Conservation (phyloP, 805 yeast species). For the Metschnikowia lochheadii region DNA sequence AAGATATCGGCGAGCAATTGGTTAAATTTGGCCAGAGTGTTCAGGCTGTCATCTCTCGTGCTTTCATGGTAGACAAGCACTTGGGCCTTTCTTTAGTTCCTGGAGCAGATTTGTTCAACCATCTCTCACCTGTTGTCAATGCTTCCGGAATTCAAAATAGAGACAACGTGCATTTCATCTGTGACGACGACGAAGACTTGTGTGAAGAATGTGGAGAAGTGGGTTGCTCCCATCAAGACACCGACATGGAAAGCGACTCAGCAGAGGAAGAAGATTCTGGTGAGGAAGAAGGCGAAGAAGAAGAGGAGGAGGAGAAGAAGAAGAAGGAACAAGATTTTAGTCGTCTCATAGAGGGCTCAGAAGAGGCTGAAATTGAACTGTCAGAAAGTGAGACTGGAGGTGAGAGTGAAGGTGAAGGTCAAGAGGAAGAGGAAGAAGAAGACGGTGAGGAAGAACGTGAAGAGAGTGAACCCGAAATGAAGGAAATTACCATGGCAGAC, state of each 20-base stretch:
- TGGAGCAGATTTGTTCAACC: conserved; percentile 88
- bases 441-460: conserved; percentile 4
- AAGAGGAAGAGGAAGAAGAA: conserved; percentile 23
- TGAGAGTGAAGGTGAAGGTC: conserved; percentile 13
- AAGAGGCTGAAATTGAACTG: conserved; percentile 10
- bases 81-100: conserved; percentile 81
- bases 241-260: conserved; percentile 11
- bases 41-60: conserved; percentile 67
- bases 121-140: conserved; percentile 37
- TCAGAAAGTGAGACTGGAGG: conserved; percentile 20
- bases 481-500: conserved; percentile 29
- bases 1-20: conserved; percentile 23
- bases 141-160: conserved; percentile 16
- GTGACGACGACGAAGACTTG: conserved; percentile 20
- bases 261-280: conserved; percentile 8
- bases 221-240: conserved; percentile 14
- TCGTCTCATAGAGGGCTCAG: conserved; percentile 9
- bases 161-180: conserved; percentile 47
- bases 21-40: conserved; percentile 52
- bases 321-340: conserved; percentile 8
- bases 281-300: conserved; percentile 1
- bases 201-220: conserved; percentile 19
- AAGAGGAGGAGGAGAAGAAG: not conserved
- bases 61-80: conserved; percentile 74
- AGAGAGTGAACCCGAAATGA: conserved; percentile 1